Evolutionary conservation across 345 rosid genomes (phyloP), one percentile per base, ranked within the genome.

Genomic region (Hibiscus trionum): DNA sequence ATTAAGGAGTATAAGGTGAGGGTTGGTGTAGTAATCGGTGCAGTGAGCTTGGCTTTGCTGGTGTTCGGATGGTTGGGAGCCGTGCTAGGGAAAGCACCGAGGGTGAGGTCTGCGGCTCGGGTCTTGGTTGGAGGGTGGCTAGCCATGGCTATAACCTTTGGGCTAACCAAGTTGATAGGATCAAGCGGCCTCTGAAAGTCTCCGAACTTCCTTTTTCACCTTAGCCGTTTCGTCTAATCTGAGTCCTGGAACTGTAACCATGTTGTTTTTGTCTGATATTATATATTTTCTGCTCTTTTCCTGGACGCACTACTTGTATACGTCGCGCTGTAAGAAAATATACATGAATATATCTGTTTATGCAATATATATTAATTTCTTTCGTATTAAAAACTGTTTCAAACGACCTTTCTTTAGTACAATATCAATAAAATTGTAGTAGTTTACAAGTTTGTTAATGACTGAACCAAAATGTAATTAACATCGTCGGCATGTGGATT

Each of bases 51-150:
- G 62, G 62, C 62, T 59, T 59, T 59, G 62, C 7, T 27, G 35
- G 62, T 59, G 16, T 59, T 59, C 62, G 62, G 62, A 27, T 59
- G 62, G 62, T 27, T 59, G 35, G 62, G 62, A 59, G 62, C 62
- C 26, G 35, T 59, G 62, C 27, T 59, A 59, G 62, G 62, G 62
- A 59, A 24, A 59, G 62, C 62, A 27, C 62, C 62, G 11, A 59
- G 6, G 2, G 35, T 26, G 16, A 59, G 35, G 62, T 59, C 62
- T 59, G n/a, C 35, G 2, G 35, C 2, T 26, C 29, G 62, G 62
- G 62, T 59, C n/a, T 59, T 59, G 62, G 35, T 59, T 26, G 62
- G 62, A 4, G 62, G 62, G 62, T 59, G 62, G 62, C 35, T 59
- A 59, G 62, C 62, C 35, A 59, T 59, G 62, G 62, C 35, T 59